phyloP scores from a whole-genome alignment of 129 eudicot genomes.

The Artemisia argyi region DNA sequence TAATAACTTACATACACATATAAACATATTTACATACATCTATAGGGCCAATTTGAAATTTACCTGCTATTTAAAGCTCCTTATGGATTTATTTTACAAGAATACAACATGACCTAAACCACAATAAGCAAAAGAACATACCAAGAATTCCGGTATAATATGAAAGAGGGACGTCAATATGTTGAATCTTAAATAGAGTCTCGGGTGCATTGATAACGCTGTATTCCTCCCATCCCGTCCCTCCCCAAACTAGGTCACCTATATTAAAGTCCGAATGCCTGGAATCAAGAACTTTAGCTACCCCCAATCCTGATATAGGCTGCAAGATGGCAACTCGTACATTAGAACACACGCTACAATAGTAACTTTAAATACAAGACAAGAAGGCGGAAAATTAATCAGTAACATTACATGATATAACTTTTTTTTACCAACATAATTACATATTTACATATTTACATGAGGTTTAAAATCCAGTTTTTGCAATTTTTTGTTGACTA shows the following conservation, averaged over 20 bases:
- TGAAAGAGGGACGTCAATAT: constrained; percentile 73
- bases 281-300: constrained; percentile 60
- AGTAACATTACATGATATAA: too few species aligned
- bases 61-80: too few species aligned
- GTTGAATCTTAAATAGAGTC: constrained; percentile 46
- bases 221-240: constrained; percentile 79
- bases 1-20: too few species aligned
- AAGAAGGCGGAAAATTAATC: too few species aligned
- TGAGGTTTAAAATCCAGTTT: too few species aligned
- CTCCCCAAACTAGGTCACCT: constrained; percentile 69
- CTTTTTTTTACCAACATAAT: too few species aligned
- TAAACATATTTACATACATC: too few species aligned
- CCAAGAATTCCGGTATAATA: constrained; percentile 82
- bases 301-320: constrained; percentile 64
- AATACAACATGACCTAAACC: too few species aligned
- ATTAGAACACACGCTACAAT: neutral
- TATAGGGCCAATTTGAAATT: neutral
- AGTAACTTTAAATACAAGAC: neutral
- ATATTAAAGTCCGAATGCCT: constrained; percentile 51
- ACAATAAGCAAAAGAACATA: constrained; percentile 12
- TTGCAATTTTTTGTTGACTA: too few species aligned
- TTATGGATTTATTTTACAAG: too few species aligned
- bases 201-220: constrained; percentile 39
- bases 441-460: too few species aligned
- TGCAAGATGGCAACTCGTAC: constrained; percentile 22